Base-by-base conservation (phyloP, 495 filamentous ascomycete genomes). In the Aspergillus funiculosus region DNA sequence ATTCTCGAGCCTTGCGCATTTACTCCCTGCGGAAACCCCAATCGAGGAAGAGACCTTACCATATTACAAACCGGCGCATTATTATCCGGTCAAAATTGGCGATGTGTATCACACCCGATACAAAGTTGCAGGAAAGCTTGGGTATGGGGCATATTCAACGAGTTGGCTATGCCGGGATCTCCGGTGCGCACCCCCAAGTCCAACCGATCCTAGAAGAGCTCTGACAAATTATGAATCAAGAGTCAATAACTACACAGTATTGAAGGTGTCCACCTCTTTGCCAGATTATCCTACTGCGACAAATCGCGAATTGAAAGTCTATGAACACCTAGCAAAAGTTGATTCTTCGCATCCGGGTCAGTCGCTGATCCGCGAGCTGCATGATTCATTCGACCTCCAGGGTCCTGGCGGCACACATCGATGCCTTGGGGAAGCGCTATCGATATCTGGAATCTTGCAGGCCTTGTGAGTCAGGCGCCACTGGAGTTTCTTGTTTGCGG, bases 111-210 rank as follows among this genome's bases (percentile, higher is more conserved):
- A 64, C 26, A 57, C 61, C 36, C 66, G 64, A 26, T 80, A 79
- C 46, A 57, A 74, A 47, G 59, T 78, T 27, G 45, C 73, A 4
- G 67, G 66, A 5, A 80, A 80, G 55, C 64, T 79, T 26, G 76
- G 78, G 11, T 79, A 66, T 47, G 76, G 76, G 21, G 58, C 70
- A 6, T 66, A 61, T 32, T 80, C 76, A 17, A 80, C 75, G 5
- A 70, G 66, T 9, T 78, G 74, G 75, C 62, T 80, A 24, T 71
- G 65, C 32, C 66, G 63, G 21, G 74, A 78, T 59, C 55, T 77
- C 42, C 56, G 56, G 65, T 65, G 54, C 49, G 66, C 59, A 8
- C 2, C 40, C 29, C 39, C 24, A 6, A 30, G 11, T 44, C 25
- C 7, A 38, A 27, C n/a, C 20, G n/a, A 9, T 17, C 10, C 21